Percentiles rank a stretch among this genome's conserved stretches.
Conservation (phyloP, 2,329 filamentous ascomycete species). For the Scedosporium apiospermum region DNA sequence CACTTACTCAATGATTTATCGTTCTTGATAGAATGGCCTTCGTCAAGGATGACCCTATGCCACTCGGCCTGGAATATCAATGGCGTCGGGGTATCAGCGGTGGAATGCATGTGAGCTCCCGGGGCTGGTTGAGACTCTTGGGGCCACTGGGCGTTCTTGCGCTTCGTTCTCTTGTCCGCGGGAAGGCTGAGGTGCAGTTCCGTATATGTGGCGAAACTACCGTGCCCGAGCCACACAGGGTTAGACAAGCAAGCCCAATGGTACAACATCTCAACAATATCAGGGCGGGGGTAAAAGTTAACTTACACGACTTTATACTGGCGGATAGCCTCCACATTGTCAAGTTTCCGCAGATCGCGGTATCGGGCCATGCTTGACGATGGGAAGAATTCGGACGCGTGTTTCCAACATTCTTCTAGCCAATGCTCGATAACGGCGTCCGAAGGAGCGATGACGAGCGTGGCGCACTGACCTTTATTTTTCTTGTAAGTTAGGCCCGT, state of each 20-base stretch:
- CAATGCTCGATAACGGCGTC: background rate
- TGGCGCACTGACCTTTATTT: background rate
- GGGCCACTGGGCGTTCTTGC: background rate
- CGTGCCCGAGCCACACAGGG: background rate
- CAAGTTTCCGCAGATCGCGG: background rate
- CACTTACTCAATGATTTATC: constrained; percentile 20
- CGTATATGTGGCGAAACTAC: background rate
- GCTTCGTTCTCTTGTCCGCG: too few relatives aligned
- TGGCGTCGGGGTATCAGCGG: constrained; percentile 13
- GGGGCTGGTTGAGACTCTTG: background rate
- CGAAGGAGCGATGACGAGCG: background rate
- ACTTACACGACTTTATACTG: background rate
- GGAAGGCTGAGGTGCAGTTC: background rate
- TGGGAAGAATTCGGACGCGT: background rate
- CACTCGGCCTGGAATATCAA: constrained; percentile 26
- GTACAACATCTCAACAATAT: background rate
- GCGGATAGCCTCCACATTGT: background rate
- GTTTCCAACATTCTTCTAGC: background rate
- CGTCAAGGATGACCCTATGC: constrained; percentile 46
- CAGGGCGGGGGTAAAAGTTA: background rate
- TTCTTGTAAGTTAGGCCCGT: constrained; percentile 26
- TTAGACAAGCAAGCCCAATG: background rate
- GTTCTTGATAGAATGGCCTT: constrained; percentile 48
- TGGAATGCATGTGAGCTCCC: background rate
- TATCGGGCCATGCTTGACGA: background rate